Evolutionary conservation across 2,329 filamentous ascomycete genomes (phyloP).

Genomic region (Ophiostoma himal-ulmi): DNA sequence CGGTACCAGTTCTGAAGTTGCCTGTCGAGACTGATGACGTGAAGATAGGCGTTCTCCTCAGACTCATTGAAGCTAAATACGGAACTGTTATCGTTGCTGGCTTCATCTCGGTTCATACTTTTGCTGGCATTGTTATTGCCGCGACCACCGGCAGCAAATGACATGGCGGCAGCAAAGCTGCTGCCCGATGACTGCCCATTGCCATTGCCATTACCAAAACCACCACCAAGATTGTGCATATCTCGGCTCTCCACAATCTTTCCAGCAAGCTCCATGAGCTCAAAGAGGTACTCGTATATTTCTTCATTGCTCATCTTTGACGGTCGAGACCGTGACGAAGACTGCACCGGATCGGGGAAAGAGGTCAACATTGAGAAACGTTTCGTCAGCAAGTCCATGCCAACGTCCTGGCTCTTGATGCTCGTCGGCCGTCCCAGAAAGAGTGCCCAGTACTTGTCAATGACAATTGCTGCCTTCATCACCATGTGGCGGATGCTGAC

Average conservation of each 20-base stretch:
- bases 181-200: neutral
- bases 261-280: constrained; percentile 51
- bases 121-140: neutral
- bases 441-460: constrained; percentile 52
- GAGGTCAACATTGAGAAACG: constrained; percentile 41
- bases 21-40: constrained; percentile 46
- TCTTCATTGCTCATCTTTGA: constrained; percentile 30
- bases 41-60: constrained; percentile 42
- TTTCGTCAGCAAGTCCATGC: constrained; percentile 43
- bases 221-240: constrained; percentile 26
- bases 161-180: neutral
- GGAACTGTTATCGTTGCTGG: constrained; percentile 30
- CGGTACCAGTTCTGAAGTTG: constrained; percentile 52
- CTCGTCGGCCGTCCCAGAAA: constrained; percentile 49
- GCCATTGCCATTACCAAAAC: neutral
- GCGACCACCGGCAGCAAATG: neutral
- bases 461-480: constrained; percentile 47
- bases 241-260: constrained; percentile 44
- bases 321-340: neutral
- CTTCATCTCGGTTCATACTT: neutral
- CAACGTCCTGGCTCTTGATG: constrained; percentile 49
- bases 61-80: constrained; percentile 29
- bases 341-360: neutral
- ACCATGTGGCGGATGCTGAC: constrained; percentile 46
- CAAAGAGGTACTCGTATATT: constrained; percentile 48